phyloP scores from a whole-genome alignment of 2,329 filamentous ascomycete species.

The Pseudogymnoascus sp. region DNA sequence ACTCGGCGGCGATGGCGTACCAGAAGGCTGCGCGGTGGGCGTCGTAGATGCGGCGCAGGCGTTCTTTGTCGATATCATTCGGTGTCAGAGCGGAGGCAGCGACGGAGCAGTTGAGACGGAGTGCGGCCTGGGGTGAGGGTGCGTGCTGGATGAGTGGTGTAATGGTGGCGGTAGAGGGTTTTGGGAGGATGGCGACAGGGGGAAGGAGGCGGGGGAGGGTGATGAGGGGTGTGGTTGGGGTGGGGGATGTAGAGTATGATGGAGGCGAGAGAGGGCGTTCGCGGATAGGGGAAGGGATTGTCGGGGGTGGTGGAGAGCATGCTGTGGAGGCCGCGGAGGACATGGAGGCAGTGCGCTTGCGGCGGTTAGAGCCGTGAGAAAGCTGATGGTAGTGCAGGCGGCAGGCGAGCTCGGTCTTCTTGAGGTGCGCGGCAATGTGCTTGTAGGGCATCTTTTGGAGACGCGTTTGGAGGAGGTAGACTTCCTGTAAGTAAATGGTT shows the following conservation, averaged over 20 bases:
- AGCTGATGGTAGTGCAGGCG: constrained; percentile 82
- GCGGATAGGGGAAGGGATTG: constrained; percentile 42
- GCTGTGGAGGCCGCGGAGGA: constrained; percentile 47
- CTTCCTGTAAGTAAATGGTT: constrained; percentile 49
- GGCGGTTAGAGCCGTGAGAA: constrained; percentile 71
- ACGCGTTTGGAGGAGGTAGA: constrained; percentile 74
- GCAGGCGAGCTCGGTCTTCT: constrained; percentile 82
- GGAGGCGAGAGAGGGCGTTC: constrained; percentile 27
- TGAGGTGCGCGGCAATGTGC: constrained; percentile 75
- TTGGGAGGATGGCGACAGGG: constrained; percentile 57
- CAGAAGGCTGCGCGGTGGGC: constrained; percentile 65
- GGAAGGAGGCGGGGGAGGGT: constrained; percentile 23
- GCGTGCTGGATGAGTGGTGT: constrained; percentile 34
- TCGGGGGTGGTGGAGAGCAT: constrained; percentile 37
- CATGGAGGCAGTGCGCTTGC: constrained; percentile 65
- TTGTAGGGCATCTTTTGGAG: constrained; percentile 88
- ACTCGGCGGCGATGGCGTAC: constrained; percentile 62
- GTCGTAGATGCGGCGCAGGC: constrained; percentile 62
- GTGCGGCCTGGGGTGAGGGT: constrained; percentile 24
- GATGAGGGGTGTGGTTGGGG: constrained; percentile 32
- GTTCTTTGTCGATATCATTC: constrained; percentile 48
- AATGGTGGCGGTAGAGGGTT: constrained; percentile 40
- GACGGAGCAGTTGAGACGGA: constrained; percentile 53
- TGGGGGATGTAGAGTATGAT: constrained; percentile 20
- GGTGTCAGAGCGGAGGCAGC: constrained; percentile 32